Evolutionary conservation across 495 filamentous ascomycete genomes (phyloP), one percentile per base, ranked within the genome.

Genomic region (Baudoinia panamericana): DNA sequence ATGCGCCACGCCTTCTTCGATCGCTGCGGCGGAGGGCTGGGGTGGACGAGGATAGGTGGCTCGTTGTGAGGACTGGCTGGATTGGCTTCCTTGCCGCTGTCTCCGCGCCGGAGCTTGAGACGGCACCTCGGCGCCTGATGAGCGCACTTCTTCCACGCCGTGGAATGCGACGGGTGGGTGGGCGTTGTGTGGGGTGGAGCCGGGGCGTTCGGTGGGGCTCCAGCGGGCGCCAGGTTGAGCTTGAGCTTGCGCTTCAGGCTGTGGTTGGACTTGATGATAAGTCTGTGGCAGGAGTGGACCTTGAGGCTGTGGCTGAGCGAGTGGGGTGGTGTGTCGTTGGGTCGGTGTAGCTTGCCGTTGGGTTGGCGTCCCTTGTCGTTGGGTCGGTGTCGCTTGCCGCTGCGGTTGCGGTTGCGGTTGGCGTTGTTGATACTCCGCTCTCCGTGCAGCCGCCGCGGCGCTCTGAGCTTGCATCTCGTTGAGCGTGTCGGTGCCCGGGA

Each of bases 131-230:
- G 37, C 9, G 4, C 30, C 25, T 2, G 31, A 20, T 28, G 40
- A 40, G 18, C 13, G 26, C 11, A 49, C 72, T 46, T 76, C 66
- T 28, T 65, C 78, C 11, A 70, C 66, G 18, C 90, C 90, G 59
- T 96, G 90, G 51, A 94, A 97, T 2, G 92, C 80, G 0, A 84
- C 85, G 4, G 90, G 86, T 23, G 90, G 87, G 0, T n/a, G n/a
- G n/a, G n/a, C n/a, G n/a, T 88, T 90, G 67, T 93, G 85, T 2
- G 85, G 87, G 41, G 85, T 75, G 41, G 76, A 79, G 5, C 82
- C 90, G 2, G 90, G 87, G 39, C 78, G 69, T 56, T 97, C 90
- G 20, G 90, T 96, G 1, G 90, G 90, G 13, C 92, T 97, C 90
- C 90, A 97, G 32, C 86, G 21, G 11, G 41, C 47, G 21, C 26